Base-by-base conservation (phyloP, 2,329 filamentous ascomycete species). In the Alternaria ventricosa region DNA sequence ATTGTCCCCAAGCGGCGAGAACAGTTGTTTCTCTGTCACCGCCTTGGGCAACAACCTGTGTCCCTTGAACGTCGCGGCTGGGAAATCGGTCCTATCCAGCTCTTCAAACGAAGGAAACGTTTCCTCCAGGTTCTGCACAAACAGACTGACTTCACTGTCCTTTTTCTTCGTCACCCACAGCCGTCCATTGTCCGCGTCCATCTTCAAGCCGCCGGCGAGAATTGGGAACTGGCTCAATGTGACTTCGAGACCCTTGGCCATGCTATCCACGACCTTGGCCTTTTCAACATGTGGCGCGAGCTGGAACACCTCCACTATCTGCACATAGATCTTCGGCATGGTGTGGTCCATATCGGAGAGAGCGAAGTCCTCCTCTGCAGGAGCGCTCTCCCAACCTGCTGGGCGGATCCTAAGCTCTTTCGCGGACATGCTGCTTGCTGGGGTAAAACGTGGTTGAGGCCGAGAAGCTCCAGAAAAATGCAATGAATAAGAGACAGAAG, bases 251-350 rank as follows among this genome's bases (percentile, higher is more conserved):
- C 70, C 64, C 18, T 61, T 55, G 28, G 33, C 23, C 10, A 70
- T 54, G 54, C 59, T 72, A 7, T 65, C 27, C 8, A 67, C 33
- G 1, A 70, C 68, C 25, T 18, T 49, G 3, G 51, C 46, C 43
- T 62, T 62, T 33, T 71, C 49, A 0, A 55, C 36, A 13, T 54
- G 44, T 20, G 45, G 41, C 5, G 61, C 45, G 8, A 71, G 58
- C 43, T 61, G 55, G 57, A 70, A 71, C 10, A 70, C 36, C 43
- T 70, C 68, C 28, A 55, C 59, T 28, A 71, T 65, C 41, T 65
- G 61, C 13, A 65, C 63, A 30, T 69, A 71, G 44, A 70, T 60
- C 60, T 71, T 71, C 33, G 69, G 69, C 69, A 71, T 62, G n/a
- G 49, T 44, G 15, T 53, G 55, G 12, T 56, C 59, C 63, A 70